Evolutionary conservation across 75 land plant genomes (phyloP).

Genomic region (Pinus tabuliformis): DNA sequence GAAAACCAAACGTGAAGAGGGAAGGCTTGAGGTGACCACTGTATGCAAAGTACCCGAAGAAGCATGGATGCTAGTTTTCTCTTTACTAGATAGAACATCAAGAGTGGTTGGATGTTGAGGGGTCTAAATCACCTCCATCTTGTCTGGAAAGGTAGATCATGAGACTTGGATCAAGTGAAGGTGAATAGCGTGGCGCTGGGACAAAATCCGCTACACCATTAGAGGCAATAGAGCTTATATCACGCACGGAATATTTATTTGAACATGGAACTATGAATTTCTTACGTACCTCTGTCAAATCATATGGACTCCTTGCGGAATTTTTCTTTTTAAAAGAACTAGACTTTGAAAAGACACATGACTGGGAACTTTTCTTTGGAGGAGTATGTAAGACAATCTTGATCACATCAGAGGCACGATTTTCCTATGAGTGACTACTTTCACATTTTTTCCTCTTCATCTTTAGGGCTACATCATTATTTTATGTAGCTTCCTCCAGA

Average conservation of each 20-base stretch:
- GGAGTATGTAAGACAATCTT: slow-evolving; percentile 13
- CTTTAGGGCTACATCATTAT: slow-evolving; percentile 12
- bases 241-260: slow-evolving; percentile 57
- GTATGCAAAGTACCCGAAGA: too few relatives aligned
- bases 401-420: not conserved
- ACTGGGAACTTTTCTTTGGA: slow-evolving; percentile 13
- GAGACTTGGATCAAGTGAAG: slow-evolving; percentile 1
- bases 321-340: slow-evolving; percentile 31
- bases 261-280: slow-evolving; percentile 53
- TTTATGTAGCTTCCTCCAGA: slow-evolving; percentile 25
- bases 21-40: too few relatives aligned
- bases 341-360: slow-evolving; percentile 16
- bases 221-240: slow-evolving; percentile 72
- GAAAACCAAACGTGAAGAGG: too few relatives aligned
- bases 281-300: slow-evolving; percentile 43
- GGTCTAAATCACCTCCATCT: not conserved
- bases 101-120: too few relatives aligned
- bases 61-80: not conserved
- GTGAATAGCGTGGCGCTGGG: slow-evolving; percentile 16
- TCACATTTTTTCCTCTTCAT: slow-evolving; percentile 17
- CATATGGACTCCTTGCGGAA: slow-evolving; percentile 30
- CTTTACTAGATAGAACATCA: not conserved
- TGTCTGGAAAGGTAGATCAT: slow-evolving; percentile 6
- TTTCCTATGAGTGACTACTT: slow-evolving; percentile 4
- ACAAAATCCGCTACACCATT: slow-evolving; percentile 65